A percentile compares a stretch with the other conserved stretches of the same genome.
Evolutionary conservation across 164 flowering plant species (phyloP).

Genomic region (Umbilicus rupestris): DNA sequence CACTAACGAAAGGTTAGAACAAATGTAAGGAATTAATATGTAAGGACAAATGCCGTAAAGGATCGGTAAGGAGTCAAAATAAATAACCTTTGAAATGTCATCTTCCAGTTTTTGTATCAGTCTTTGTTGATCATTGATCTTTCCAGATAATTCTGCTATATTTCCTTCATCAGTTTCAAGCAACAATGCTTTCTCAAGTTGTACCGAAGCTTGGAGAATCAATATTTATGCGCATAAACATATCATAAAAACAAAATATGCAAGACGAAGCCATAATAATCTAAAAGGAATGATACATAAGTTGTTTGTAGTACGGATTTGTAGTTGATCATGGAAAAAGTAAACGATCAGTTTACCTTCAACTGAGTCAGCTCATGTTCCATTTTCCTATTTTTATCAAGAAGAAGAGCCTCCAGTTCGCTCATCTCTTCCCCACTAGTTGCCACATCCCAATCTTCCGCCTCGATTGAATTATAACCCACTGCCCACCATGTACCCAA

Average conservation of each 20-base stretch:
- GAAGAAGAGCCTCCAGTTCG: slow-evolving; percentile 88
- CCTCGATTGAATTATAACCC: slow-evolving; percentile 96
- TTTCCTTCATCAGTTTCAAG: slow-evolving; percentile 72
- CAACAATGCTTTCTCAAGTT: slow-evolving; percentile 65
- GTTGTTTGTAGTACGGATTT: background rate
- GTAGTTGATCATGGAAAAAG: background rate
- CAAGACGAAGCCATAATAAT: background rate
- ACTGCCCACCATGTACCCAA: slow-evolving; percentile 53
- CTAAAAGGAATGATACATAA: background rate
- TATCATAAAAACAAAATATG: background rate
- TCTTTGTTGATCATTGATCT: slow-evolving; percentile 74
- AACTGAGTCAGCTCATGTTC: slow-evolving; percentile 93
- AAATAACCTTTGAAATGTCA: slow-evolving; percentile 81
- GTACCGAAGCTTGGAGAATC: slow-evolving; percentile 34
- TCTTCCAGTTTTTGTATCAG: slow-evolving; percentile 93
- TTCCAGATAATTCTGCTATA: slow-evolving; percentile 48
- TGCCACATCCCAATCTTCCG: slow-evolving; percentile 98
- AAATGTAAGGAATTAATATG: background rate
- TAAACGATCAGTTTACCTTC: slow-evolving; percentile 42
- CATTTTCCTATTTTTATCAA: slow-evolving; percentile 94
- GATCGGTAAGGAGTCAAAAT: background rate
- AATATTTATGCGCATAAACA: background rate
- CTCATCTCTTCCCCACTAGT: slow-evolving; percentile 98
- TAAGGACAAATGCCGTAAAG: too few relatives aligned
- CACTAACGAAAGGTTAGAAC: background rate